Evolutionary conservation across 2,329 filamentous ascomycete species (phyloP), one percentile per base, ranked within the genome.

Genomic region (Epichloe elymi): DNA sequence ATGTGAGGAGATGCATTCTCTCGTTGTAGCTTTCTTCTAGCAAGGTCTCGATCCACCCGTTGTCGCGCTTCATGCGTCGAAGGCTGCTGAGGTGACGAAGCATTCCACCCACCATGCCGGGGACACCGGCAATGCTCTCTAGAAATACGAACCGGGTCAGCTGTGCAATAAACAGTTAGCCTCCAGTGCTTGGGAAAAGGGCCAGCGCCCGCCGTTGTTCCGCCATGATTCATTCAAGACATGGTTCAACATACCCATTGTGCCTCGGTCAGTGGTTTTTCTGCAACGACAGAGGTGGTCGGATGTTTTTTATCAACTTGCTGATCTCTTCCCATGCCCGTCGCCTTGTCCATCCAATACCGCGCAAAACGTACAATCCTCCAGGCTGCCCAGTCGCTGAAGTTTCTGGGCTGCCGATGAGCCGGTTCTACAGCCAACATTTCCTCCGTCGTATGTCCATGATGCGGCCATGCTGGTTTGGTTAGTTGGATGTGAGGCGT

Each of bases 101-200:
- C 86, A 95, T 96, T 20, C 89, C 93, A 0, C 85, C 93, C 0
- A 97, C 91, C 88, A 97, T 97, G 7, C 93, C 93, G 0, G 93
- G 93, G 0, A 97, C 93, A 36, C 89, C 93, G 12, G 93, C 93
- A 39, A 98, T 88, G 46, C 85, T 90, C 67, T 98, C 93, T 36
- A 98, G 77, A 67, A 98, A 98, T 58, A 98, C 79, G 63, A 95
- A 91, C 6, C 91, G 79, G 46, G 86, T 79, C 59, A 96, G 75
- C 74, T 74, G 42, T 49, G 2, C 11, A n/a, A 7, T 10, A 6
- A 11, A 7, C 3, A 11, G 39, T 49, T 3, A 43, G 47, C 20
- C 1, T 19, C 30, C 30, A 4, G 30, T 30, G 30, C 30, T 41
- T 41, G 19, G 23, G 19, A n/a, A 38, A n/a, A 15, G 14, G 36